Evolutionary conservation across 257 asterid genomes (phyloP).

Genomic region (Knoxia roxburghii): DNA sequence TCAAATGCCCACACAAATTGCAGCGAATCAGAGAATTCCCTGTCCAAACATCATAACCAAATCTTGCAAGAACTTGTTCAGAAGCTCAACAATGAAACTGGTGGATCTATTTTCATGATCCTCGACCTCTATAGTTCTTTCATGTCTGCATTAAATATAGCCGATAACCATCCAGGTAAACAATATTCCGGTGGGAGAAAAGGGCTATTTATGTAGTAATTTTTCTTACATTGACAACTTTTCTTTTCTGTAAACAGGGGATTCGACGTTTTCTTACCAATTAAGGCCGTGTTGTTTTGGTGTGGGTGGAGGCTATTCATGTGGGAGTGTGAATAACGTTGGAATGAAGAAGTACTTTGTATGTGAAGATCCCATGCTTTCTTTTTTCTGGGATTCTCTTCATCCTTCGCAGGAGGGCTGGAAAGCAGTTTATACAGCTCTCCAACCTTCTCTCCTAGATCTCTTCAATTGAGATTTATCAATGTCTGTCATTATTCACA

Average conservation of each 20-base stretch:
- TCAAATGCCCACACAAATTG: slow-evolving; percentile 29
- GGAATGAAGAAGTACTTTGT: slow-evolving; percentile 38
- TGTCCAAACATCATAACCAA: slow-evolving; percentile 44
- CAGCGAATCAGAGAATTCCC: slow-evolving; percentile 29
- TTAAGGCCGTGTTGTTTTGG: slow-evolving; percentile 66
- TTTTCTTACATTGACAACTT: not conserved
- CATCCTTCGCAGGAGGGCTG: slow-evolving; percentile 69
- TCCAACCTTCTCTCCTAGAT: slow-evolving; percentile 28
- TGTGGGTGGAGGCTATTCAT: slow-evolving; percentile 24
- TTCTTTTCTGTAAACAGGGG: slow-evolving; percentile 16
- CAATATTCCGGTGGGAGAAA: too few species aligned
- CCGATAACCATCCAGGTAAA: slow-evolving; percentile 36
- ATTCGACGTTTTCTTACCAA: slow-evolving; percentile 17
- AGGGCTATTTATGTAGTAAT: not conserved
- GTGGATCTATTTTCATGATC: slow-evolving; percentile 26
- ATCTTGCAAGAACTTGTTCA: slow-evolving; percentile 32
- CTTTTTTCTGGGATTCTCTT: slow-evolving; percentile 58
- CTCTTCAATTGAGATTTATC: slow-evolving; percentile 7
- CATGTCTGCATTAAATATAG: slow-evolving; percentile 35
- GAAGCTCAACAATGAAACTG: slow-evolving; percentile 37
- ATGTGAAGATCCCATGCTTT: slow-evolving; percentile 36
- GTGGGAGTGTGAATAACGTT: slow-evolving; percentile 38
- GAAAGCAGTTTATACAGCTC: slow-evolving; percentile 38
- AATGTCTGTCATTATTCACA: not conserved
- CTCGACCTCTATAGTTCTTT: slow-evolving; percentile 55